Evolutionary conservation across 768 basidiomycete genomes (phyloP), one percentile per base, ranked within the genome.

Genomic region (Suillus luteus): DNA sequence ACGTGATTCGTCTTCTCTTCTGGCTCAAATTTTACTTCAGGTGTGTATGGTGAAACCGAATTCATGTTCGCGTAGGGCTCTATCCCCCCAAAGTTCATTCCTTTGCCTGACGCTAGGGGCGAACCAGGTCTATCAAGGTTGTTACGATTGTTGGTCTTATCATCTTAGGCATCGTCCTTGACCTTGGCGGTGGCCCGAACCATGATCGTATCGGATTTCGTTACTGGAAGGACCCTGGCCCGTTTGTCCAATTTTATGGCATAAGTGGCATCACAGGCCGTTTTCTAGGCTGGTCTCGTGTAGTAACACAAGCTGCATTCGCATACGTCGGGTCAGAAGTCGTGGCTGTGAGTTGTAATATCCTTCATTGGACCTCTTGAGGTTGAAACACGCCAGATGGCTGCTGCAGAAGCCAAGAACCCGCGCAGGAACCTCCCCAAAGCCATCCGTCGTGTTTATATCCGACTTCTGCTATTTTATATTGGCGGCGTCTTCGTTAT

Each of bases 251-350:
- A 65, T 83, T 65, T 62, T 11, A 76, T 43, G 71, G 68, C 3
- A 75, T 78, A 48, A 60, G 68, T 33, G 87, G 86, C 1, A 62
- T 76, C 1, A 79, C 77, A 46, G 86, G 86, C 24, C 79, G 78
- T 33, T 88, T 88, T 78, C 70, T 81, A 14, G 79, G 79, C 5
- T 77, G 77, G 62, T 86, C 81, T 77, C 78, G 83, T 2, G 85
- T 85, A 55, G 78, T 85, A 61, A 81, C 79, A 10, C 84, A 86
- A 68, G 88, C 87, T 15, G 84, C 83, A 4, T 88, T 87, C 76
- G 81, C 84, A 14, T 87, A 80, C 72, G 79, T 83, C 35, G 87
- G 87, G 14, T 85, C 86, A 0, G 87, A 88, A 69, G 74, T 76
- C 44, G 81, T 81, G 24, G 81, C 80, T 54, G 78, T 80, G 62